Conservation (phyloP, 495 filamentous ascomycete species). For the Penicillium lagena region DNA sequence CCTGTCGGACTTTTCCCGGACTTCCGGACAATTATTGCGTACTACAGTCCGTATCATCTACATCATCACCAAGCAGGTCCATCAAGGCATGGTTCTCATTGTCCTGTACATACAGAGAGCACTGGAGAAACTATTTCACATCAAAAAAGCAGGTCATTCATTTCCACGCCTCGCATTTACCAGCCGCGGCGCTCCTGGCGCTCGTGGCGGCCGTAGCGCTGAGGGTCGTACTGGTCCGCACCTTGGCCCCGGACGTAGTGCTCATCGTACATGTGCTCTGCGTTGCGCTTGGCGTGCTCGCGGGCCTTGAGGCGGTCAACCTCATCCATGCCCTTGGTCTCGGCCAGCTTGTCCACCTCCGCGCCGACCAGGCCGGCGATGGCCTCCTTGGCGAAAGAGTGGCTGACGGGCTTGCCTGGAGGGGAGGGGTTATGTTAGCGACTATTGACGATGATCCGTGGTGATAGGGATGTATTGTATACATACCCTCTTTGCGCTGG, state of each 20-base stretch:
- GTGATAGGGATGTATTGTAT: neutral
- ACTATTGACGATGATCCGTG: neutral
- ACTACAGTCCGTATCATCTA: no score
- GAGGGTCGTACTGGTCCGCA: constrained; percentile 38
- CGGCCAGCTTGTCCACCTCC: constrained; percentile 72
- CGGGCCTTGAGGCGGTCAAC: constrained; percentile 62
- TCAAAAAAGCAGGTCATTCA: constrained; percentile 5
- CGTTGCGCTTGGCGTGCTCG: constrained; percentile 59
- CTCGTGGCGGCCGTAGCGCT: constrained; percentile 27
- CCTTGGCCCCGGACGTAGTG: constrained; percentile 43
- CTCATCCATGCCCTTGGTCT: constrained; percentile 71
- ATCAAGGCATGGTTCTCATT: no score
- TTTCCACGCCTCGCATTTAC: constrained; percentile 6
- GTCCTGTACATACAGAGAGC: neutral
- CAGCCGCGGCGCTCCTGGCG: constrained; percentile 16
- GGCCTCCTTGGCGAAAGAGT: constrained; percentile 72
- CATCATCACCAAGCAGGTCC: no score
- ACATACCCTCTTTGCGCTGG: constrained; percentile 62
- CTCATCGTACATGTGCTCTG: constrained; percentile 57
- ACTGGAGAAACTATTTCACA: constrained; percentile 4
- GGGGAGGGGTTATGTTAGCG: no score
- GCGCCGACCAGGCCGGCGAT: constrained; percentile 64
- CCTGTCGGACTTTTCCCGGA: neutral
- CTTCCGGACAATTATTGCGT: no score
- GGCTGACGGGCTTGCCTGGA: constrained; percentile 61